A percentile compares a stretch with the other conserved stretches of the same genome.
Evolutionary conservation across 225 moss, liverwort and hornwort species (phyloP).

Genomic region (Straminergon stramineum): DNA sequence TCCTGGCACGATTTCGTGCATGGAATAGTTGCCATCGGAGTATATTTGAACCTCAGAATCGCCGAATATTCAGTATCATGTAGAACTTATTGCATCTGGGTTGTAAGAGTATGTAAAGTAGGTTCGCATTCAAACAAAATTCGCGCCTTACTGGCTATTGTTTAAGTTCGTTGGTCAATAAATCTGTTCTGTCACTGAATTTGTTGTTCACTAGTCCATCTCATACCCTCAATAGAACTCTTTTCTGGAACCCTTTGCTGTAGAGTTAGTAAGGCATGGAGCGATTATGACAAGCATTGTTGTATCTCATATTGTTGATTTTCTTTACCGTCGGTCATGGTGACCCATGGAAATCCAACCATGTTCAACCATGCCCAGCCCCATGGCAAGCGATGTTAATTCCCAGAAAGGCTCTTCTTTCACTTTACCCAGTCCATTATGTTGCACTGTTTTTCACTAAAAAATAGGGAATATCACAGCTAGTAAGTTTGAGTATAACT

Average conservation of each 20-base stretch:
- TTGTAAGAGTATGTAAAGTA: not conserved
- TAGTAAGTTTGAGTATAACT: not conserved
- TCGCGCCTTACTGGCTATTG: not conserved
- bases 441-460: not conserved
- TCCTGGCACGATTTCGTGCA: not conserved
- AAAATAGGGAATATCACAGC: not conserved
- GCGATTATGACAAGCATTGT: not conserved
- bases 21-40: not conserved
- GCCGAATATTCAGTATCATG: not conserved
- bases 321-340: not conserved
- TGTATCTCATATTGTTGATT: not conserved
- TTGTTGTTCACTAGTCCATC: not conserved
- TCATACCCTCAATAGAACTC: no score
- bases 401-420: not conserved
- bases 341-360: not conserved
- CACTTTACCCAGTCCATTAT: no score
- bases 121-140: not conserved
- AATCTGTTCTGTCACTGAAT: not conserved
- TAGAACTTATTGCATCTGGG: not conserved
- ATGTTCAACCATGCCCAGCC: not conserved
- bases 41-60: not conserved
- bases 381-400: not conserved
- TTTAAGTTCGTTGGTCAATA: not conserved
- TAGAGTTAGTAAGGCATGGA: not conserved
- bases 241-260: not conserved